phyloP scores from a whole-genome alignment of 2,329 filamentous ascomycete genomes.

The Bipolaris sorokiniana region DNA sequence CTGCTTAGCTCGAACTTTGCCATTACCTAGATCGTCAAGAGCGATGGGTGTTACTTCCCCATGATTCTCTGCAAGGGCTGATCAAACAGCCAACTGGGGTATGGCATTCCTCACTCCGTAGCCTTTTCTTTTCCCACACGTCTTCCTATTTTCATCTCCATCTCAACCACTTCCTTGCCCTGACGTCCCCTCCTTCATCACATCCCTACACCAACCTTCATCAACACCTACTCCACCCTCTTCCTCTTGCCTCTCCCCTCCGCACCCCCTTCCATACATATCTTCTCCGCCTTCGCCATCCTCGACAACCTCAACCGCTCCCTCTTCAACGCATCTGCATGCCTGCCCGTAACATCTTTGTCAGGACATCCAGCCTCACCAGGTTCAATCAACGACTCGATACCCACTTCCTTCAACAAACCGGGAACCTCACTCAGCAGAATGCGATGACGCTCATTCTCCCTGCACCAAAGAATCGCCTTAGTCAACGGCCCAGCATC shows the following conservation, averaged over 20 bases:
- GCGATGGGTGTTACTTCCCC: not conserved
- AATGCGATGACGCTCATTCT: not conserved
- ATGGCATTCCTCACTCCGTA: too few species aligned
- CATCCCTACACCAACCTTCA: not conserved
- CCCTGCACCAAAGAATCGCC: slow-evolving; percentile 20
- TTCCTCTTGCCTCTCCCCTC: slow-evolving; percentile 4
- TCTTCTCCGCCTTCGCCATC: slow-evolving; percentile 3
- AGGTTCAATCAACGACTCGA: slow-evolving; percentile 17
- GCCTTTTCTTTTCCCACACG: not conserved
- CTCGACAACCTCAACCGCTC: slow-evolving; percentile 12
- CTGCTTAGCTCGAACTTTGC: not conserved
- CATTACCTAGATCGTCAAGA: not conserved
- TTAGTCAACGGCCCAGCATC: slow-evolving; percentile 28
- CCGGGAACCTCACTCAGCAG: slow-evolving; percentile 19
- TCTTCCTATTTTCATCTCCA: not conserved
- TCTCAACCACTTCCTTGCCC: not conserved
- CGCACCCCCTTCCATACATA: not conserved
- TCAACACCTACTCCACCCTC: slow-evolving; percentile 1
- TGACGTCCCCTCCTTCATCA: not conserved
- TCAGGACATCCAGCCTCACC: slow-evolving; percentile 15
- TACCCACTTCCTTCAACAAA: slow-evolving; percentile 10
- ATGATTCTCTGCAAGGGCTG: too few species aligned
- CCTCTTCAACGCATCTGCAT: slow-evolving; percentile 13
- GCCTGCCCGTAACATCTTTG: slow-evolving; percentile 8
- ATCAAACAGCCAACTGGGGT: not conserved